These are phyloP conservation scores for Hibiscus syriacus DNA, from an alignment of 345 rosid genomes.

Conservation along the genomic window DNA sequence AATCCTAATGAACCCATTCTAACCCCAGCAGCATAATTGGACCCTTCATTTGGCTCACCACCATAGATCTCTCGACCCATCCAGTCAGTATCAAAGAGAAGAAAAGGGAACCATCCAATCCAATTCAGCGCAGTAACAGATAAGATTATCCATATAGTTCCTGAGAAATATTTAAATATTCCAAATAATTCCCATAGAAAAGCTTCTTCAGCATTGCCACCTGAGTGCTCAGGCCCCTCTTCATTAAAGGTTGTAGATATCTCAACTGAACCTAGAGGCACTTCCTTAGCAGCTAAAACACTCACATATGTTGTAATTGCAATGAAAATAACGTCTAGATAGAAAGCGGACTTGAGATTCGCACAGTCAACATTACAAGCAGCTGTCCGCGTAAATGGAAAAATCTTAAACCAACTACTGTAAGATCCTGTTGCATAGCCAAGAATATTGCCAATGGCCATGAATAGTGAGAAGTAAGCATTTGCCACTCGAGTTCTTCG, in stretches of 20 bases:
- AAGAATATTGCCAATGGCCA: too few relatives aligned
- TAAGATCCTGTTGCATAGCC: too few relatives aligned
- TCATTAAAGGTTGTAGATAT: slow-evolving; percentile 24
- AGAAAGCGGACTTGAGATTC: slow-evolving; percentile 90
- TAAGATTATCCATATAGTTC: slow-evolving; percentile 40
- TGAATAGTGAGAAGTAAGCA: too few relatives aligned
- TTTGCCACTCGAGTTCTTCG: slow-evolving; percentile 86
- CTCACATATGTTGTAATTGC: slow-evolving; percentile 53
- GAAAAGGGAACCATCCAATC: too few relatives aligned
- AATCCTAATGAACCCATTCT: slow-evolving; percentile 87
- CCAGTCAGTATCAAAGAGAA: too few relatives aligned
- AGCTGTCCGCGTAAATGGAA: slow-evolving; percentile 61
- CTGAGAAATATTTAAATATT: slow-evolving; percentile 70
- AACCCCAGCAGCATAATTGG: slow-evolving; percentile 58
- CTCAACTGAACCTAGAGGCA: slow-evolving; percentile 37
- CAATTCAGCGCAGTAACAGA: slow-evolving; percentile 29
- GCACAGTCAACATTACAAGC: slow-evolving; percentile 78
- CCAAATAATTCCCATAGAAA: too few relatives aligned
- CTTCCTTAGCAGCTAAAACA: slow-evolving; percentile 58
- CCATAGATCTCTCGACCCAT: too few relatives aligned
- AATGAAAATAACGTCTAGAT: too few relatives aligned
- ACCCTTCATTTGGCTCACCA: slow-evolving; percentile 56
- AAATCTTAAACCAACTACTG: too few relatives aligned
- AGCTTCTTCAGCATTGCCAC: slow-evolving; percentile 44
- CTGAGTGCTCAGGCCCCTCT: slow-evolving; percentile 34